Evolutionary conservation across 768 basidiomycete species (phyloP), one percentile per base, ranked within the genome.

Genomic region (Boletus pseudopeckii): DNA sequence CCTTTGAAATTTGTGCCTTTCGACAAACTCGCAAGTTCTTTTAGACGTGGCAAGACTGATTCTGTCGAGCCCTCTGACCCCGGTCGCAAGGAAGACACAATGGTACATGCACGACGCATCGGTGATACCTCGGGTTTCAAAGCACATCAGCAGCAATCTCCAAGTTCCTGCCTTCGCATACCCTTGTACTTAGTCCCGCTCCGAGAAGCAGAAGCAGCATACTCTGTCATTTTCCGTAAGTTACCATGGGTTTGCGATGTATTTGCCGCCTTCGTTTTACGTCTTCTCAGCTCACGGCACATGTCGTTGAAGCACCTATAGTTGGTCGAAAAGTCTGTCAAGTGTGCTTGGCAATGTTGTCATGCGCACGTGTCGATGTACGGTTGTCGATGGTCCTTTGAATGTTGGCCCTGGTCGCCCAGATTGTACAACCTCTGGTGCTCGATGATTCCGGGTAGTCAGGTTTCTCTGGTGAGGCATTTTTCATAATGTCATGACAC

Each of bases 1-100:
- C 69, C 69, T 24, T 54, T 70, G 48, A 54, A 59, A 20, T 70
- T 70, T 26, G 70, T 70, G 7, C 53, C 65, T 43, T 52, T 64
- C 45, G 50, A 62, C 43, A 68, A 68, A 45, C 64, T 64, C 24
- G 7, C 55, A 7, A 18, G 37, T 28, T 45, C 47, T 30, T 24
- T 20, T 30, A 8, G 34, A 45, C 11, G 4, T 22, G 24, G 42
- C 43, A 26, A 20, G 42, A n/a, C 30, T 10, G 32, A 26, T 15
- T 13, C 43, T 10, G 20, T 33, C 39, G 30, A 47, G 37, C 24
- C 52, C n/a, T 50, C 50, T n/a, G 18, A 34, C 14, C 11, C 30
- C 10, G 60, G 34, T 24, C 22, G 10, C 1, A 43, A 32, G 33
- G 47, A 42, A 32, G 33, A 30, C 10, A 28, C 14, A 18, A 30